These are phyloP conservation scores for Alternaria angustiovoidea DNA, from an alignment of 2,329 filamentous ascomycete species.

Conservation along the genomic window DNA sequence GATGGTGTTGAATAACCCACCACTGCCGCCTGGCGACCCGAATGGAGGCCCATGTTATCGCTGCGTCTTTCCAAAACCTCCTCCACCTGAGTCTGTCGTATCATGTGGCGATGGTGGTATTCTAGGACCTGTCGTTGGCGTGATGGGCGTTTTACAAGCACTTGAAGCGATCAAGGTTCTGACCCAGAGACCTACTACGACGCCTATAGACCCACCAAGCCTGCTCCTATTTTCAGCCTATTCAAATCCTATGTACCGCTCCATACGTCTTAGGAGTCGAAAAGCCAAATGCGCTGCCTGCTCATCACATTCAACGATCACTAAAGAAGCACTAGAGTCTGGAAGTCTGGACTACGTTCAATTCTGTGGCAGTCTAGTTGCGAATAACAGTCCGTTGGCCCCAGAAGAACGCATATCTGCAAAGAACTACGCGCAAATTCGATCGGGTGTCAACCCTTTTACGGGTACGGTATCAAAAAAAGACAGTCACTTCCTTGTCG, in stretches of 20 bases:
- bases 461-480: constrained; percentile 40
- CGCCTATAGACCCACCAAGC: constrained; percentile 44
- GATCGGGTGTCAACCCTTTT: constrained; percentile 44
- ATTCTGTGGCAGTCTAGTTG: constrained; percentile 76
- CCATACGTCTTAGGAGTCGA: constrained; percentile 74
- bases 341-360: constrained; percentile 82
- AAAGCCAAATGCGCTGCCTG: constrained; percentile 80
- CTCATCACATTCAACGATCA: constrained; percentile 69
- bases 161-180: constrained; percentile 89
- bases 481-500: constrained; percentile 70
- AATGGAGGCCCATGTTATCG: constrained; percentile 86
- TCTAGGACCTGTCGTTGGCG: constrained; percentile 87
- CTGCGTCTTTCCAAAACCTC: constrained; percentile 88
- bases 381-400: constrained; percentile 63
- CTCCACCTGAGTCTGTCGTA: constrained; percentile 80
- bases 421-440: constrained; percentile 62
- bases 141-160: constrained; percentile 92
- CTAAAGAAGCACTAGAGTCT: constrained; percentile 66
- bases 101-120: constrained; percentile 95
- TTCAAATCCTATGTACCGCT: constrained; percentile 69
- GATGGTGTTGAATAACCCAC: constrained; percentile 84
- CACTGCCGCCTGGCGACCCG: constrained; percentile 64
- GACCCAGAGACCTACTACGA: constrained; percentile 48
- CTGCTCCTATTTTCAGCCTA: constrained; percentile 66
- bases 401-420: constrained; percentile 74